A percentile compares a stretch with the other conserved stretches of the same genome.
phyloP scores from a whole-genome alignment of 768 basidiomycete genomes.

The Amyloporia xantha region DNA sequence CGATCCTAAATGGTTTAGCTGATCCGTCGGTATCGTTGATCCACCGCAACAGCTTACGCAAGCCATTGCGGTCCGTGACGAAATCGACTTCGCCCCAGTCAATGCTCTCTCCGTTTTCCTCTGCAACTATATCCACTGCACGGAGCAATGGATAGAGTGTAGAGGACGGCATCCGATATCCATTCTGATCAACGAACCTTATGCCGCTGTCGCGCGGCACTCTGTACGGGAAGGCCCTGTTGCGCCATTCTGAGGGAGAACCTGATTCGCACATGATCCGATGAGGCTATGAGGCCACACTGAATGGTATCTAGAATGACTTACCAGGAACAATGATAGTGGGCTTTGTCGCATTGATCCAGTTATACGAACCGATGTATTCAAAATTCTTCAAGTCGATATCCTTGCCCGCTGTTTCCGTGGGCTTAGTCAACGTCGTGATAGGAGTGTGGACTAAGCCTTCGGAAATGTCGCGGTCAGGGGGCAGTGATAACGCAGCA shows the following conservation, averaged over 20 bases:
- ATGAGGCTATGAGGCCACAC: not conserved
- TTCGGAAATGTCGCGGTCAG: constrained; percentile 10
- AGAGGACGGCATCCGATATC: constrained; percentile 31
- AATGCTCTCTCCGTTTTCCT: constrained; percentile 21
- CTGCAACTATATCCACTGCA: constrained; percentile 41
- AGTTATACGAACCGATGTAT: constrained; percentile 48
- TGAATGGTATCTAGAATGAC: constrained; percentile 11
- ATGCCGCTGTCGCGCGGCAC: constrained; percentile 49
- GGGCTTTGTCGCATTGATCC: constrained; percentile 36
- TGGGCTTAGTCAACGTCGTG: constrained; percentile 1
- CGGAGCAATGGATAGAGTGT: constrained; percentile 50
- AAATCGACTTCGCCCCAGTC: constrained; percentile 35
- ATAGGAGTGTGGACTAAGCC: constrained; percentile 5
- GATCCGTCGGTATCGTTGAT: constrained; percentile 20
- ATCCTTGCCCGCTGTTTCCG: not conserved
- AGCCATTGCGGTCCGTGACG: constrained; percentile 58
- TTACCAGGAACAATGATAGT: constrained; percentile 49
- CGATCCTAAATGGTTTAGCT: constrained; percentile 54
- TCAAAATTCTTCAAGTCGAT: constrained; percentile 27
- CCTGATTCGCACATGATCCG: constrained; percentile 33
- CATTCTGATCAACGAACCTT: constrained; percentile 53
- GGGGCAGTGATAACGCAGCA: constrained; percentile 7
- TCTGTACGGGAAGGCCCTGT: constrained; percentile 39
- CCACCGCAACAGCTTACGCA: constrained; percentile 61
- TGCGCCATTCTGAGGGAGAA: constrained; percentile 52